A percentile compares a stretch with the other conserved stretches of the same genome.
Conservation (phyloP, 108 stramenopile genomes). For the Pseudonitzschia multiseries region DNA sequence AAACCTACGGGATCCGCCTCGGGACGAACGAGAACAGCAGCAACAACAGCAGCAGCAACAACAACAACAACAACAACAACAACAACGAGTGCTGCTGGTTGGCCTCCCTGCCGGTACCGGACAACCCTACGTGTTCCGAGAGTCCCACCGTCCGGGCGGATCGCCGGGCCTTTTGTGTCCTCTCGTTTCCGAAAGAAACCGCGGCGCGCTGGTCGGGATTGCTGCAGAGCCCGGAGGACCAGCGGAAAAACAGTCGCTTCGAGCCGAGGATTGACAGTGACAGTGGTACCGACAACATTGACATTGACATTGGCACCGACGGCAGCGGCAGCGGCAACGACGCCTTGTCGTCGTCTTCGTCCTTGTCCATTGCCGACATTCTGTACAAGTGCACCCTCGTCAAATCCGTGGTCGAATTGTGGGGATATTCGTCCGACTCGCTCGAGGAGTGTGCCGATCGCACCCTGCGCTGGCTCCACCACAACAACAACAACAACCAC, state of each 20-base stretch:
- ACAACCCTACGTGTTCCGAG: neutral
- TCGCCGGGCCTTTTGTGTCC: constrained; percentile 32
- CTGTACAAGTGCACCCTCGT: constrained; percentile 69
- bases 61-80: no score
- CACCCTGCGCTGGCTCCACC: constrained; percentile 29
- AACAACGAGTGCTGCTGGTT: constrained; percentile 16
- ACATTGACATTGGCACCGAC: no score
- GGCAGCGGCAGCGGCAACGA: no score
- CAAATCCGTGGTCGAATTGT: constrained; percentile 73
- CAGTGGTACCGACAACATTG: no score
- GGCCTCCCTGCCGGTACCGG: constrained; percentile 19
- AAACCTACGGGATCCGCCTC: constrained; percentile 60
- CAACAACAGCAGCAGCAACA: neutral
- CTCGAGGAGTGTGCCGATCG: constrained; percentile 51
- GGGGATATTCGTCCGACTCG: constrained; percentile 47
- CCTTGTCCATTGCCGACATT: constrained; percentile 33
- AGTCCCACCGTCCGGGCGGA: neutral
- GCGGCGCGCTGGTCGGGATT: neutral
- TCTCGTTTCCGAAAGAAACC: constrained; percentile 31
- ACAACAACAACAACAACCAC: neutral
- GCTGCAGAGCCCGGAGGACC: constrained; percentile 1
- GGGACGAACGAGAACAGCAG: neutral
- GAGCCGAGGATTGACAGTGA: neutral
- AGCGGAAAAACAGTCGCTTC: constrained; percentile 7
- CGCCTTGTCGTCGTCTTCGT: neutral